Base-by-base conservation (phyloP, 495 filamentous ascomycete genomes). In the Neurospora sp. region DNA sequence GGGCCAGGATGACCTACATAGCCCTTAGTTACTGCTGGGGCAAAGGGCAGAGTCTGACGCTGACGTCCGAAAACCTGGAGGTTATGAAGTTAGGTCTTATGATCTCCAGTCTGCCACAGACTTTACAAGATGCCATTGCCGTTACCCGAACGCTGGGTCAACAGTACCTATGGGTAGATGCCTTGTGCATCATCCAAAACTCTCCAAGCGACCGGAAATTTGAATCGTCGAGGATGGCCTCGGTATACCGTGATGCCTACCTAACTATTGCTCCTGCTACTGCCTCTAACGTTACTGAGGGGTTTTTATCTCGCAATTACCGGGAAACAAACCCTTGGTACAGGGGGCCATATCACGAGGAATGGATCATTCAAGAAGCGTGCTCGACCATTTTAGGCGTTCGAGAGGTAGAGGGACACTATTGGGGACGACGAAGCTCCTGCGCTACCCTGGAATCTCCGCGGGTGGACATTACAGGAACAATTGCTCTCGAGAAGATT, bases 391-490 rank as follows among this genome's bases (percentile, higher is more conserved):
- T 72, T 16, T 38, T 72, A 16, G 45, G 71, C 71, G 53, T 3
- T 16, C n/a, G n/a, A n/a, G n/a, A n/a, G n/a, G n/a, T n/a, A n/a
- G n/a, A n/a, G n/a, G n/a, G n/a, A n/a, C n/a, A n/a, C n/a, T n/a
- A n/a, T n/a, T n/a, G n/a, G n/a, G n/a, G n/a, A n/a, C n/a, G n/a
- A n/a, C n/a, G n/a, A n/a, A n/a, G n/a, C 37, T n/a, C 38, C 3
- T 37, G 59, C 4, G 39, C 20, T 59, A 16, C 70, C 73, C 22
- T 44, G 65, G 53, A 22, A 14, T 38, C 10, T n/a, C 3, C 42
- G 70, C 27, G 73, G 41, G 4, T 74, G 73, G 73, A 65, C 65
- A 5, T 41, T 74, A 27, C 73, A 74, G 18, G 73, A 74, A 42
- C 35, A 22, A 16, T 3, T 69, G 0, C 73, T 74, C 73, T 68